These are phyloP conservation scores for Salvia rosmarinus DNA, from an alignment of 257 asterid genomes.

Conservation along the genomic window DNA sequence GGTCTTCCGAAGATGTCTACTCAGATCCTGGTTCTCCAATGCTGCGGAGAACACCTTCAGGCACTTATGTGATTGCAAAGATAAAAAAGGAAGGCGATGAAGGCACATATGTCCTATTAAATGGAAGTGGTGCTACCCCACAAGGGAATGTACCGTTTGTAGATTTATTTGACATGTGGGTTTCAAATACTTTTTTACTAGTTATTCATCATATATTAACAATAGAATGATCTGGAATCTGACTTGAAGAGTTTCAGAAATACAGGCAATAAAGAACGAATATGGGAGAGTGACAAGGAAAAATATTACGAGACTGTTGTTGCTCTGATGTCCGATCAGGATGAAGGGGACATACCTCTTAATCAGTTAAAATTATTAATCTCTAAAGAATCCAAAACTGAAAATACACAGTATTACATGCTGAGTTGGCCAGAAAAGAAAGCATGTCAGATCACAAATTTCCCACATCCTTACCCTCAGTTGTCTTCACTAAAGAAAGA, in stretches of 20 bases:
- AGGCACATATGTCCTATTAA: constrained; percentile 62
- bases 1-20: constrained; percentile 99
- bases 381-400: constrained; percentile 95
- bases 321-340: constrained; percentile 85
- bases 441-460: constrained; percentile 81
- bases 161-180: constrained; percentile 96
- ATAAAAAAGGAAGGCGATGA: constrained; percentile 71
- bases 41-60: constrained; percentile 78
- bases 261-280: constrained; percentile 89
- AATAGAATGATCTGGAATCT: constrained; percentile 43
- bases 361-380: constrained; percentile 66
- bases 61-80: constrained; percentile 93
- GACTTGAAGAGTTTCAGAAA: constrained; percentile 69
- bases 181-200: constrained; percentile 42
- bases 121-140: constrained; percentile 98
- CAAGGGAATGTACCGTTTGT: constrained; percentile 87
- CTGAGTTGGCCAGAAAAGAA: constrained; percentile 87
- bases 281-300: constrained; percentile 97
- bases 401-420: constrained; percentile 84
- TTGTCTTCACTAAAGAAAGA: constrained; percentile 85
- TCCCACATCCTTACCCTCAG: constrained; percentile 98
- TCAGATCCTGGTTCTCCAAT: constrained; percentile 99
- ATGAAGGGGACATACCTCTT: constrained; percentile 63
- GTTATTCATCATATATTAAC: constrained; percentile 21
- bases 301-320: constrained; percentile 80